Conservation (phyloP, 352 stramenopile genomes). For the Globisporangium mamillatum region DNA sequence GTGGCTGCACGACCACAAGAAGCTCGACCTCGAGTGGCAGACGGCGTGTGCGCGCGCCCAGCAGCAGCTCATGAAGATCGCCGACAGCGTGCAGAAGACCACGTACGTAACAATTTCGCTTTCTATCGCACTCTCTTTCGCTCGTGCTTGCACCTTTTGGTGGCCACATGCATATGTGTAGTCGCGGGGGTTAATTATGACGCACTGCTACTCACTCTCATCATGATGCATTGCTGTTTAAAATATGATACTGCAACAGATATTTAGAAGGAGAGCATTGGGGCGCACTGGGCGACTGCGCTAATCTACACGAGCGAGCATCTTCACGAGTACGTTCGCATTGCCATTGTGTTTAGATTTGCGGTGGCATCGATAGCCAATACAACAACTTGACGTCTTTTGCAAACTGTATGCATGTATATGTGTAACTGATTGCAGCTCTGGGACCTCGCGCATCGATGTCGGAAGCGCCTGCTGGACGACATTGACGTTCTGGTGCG, state of each 20-base stretch:
- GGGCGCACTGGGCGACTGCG: constrained; percentile 48
- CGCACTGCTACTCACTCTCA: neutral
- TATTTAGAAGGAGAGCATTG: constrained; percentile 68
- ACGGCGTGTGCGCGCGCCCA: constrained; percentile 39
- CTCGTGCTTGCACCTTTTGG: neutral
- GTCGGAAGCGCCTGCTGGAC: constrained; percentile 46
- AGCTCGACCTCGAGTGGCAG: constrained; percentile 67
- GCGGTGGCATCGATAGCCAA: no score
- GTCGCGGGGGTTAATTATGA: neutral
- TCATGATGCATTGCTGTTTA: neutral
- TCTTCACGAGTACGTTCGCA: constrained; percentile 33
- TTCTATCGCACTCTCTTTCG: neutral
- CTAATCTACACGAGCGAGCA: constrained; percentile 43
- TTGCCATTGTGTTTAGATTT: no score
- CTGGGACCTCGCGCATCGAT: constrained; percentile 71
- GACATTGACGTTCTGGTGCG: constrained; percentile 51
- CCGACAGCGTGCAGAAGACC: constrained; percentile 72
- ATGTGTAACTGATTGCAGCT: constrained; percentile 27
- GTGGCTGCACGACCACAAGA: constrained; percentile 61
- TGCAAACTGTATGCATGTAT: neutral
- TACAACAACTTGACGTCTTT: no score
- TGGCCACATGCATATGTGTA: no score
- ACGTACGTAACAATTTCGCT: constrained; percentile 36
- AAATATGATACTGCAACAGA: constrained; percentile 19
- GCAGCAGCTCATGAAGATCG: constrained; percentile 61